Conservation (phyloP, 805 yeast genomes). For the Saccharomycopsis selenospora region DNA sequence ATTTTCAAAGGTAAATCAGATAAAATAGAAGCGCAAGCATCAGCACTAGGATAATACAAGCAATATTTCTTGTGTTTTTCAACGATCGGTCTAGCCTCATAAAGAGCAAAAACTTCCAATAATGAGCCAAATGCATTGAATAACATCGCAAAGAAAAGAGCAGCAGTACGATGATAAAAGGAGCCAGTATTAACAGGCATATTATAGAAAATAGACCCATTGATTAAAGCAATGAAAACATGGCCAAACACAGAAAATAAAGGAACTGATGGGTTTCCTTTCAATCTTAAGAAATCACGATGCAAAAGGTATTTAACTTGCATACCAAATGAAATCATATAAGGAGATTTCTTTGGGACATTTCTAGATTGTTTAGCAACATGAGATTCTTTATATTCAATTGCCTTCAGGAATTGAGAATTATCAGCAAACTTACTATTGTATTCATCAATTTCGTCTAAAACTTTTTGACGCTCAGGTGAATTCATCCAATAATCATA, state of each 20-base stretch:
- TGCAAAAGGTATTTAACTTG: conserved; percentile 31
- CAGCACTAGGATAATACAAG: conserved; percentile 55
- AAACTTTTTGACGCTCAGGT: conserved; percentile 27
- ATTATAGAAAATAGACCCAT: conserved; percentile 38
- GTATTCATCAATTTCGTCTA: conserved; percentile 30
- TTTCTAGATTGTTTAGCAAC: conserved; percentile 33
- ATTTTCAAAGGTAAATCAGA: conserved; percentile 51
- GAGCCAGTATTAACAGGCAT: conserved; percentile 27
- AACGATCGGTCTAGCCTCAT: conserved; percentile 45
- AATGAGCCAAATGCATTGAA: conserved; percentile 40
- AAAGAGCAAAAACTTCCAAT: conserved; percentile 37
- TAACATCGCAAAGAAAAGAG: conserved; percentile 44
- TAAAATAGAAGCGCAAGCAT: conserved; percentile 55
- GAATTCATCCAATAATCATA: conserved; percentile 32
- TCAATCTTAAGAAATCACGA: conserved; percentile 31
- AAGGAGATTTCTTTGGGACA: conserved; percentile 31
- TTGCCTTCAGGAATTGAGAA: conserved; percentile 24
- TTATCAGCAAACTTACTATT: conserved; percentile 28
- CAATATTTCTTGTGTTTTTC: conserved; percentile 54
- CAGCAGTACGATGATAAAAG: conserved; percentile 39
- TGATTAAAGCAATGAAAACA: conserved; percentile 34
- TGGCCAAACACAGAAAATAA: conserved; percentile 31
- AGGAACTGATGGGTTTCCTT: conserved; percentile 35
- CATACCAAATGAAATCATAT: conserved; percentile 34
- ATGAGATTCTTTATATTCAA: conserved; percentile 26